Base-by-base conservation (phyloP, 106 monocot genomes). In the Allium cepa region DNA sequence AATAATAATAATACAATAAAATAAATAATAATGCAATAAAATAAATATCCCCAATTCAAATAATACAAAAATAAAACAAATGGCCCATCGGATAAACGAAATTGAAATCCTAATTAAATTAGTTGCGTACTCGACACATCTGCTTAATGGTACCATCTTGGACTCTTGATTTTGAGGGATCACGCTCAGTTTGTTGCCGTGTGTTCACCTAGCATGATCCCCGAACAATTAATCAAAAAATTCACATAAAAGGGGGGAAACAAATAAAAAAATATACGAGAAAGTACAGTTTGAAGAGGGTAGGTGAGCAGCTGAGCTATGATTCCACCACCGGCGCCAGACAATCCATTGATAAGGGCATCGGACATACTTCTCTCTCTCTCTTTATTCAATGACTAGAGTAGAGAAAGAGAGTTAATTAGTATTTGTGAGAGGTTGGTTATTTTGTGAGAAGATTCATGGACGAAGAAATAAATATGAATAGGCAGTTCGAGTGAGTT, bases 231-330 rank as follows among this genome's bases (percentile, higher is more conserved):
- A 22, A 8, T 13, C 10, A n/a, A 7, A 68, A 12, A 63, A n/a
- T 47, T 0, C 60, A 56, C 58, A 66, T 6, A 22, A n/a, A 47
- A 50, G 7, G 27, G 22, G 0, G 11, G 49, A 2, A 22, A 22
- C 22, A 22, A 22, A 22, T 22, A 0, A 22, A 22, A 56, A 55
- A n/a, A 57, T 14, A 26, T 9, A 46, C 10, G 17, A n/a, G 11
- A n/a, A 9, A 10, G 62, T 86, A 96, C 96, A 47, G 92, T 97
- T 73, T 87, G 97, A 26, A 97, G 70, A 58, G 97, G 97, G 77
- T 89, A 97, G 22, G 97, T 97, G 75, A 92, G 59, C 80, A 92
- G 78, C 72, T 92, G 97, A 14, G 97, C 97, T 67, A 97, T 83
- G 76, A 97, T 89, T 15, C 97, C 92, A 8, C 92, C 96, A 36